phyloP scores from a whole-genome alignment of 2,329 filamentous ascomycete species.

The Arthrobotrys musiformis region DNA sequence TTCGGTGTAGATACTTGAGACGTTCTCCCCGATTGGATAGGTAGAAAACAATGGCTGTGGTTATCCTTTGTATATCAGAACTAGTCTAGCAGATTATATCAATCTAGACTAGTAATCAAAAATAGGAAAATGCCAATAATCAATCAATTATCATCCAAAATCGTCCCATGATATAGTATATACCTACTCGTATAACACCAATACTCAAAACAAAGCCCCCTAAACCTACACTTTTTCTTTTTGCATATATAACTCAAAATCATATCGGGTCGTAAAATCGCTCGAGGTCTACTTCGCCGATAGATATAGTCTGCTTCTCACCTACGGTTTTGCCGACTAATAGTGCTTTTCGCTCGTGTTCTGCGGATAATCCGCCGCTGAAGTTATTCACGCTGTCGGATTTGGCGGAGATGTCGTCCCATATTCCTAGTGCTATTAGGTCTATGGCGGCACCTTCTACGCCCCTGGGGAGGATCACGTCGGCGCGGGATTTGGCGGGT shows the following conservation, averaged over 20 bases:
- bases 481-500: slow-evolving; percentile 47
- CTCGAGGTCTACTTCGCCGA: slow-evolving; percentile 47
- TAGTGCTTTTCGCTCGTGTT: slow-evolving; percentile 32
- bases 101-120: neutral
- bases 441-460: slow-evolving; percentile 57
- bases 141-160: slow-evolving; percentile 21
- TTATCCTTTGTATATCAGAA: neutral
- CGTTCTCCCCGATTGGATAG: slow-evolving; percentile 27
- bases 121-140: slow-evolving; percentile 18
- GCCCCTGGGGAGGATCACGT: slow-evolving; percentile 54
- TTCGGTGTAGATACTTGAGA: slow-evolving; percentile 44
- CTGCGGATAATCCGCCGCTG: slow-evolving; percentile 19
- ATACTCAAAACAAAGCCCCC: neutral
- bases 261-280: slow-evolving; percentile 53
- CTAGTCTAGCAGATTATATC: slow-evolving; percentile 9
- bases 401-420: slow-evolving; percentile 57
- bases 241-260: neutral
- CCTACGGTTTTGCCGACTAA: slow-evolving; percentile 31
- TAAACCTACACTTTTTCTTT: no score
- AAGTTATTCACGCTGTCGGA: slow-evolving; percentile 40
- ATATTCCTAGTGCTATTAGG: slow-evolving; percentile 59
- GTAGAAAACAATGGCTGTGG: slow-evolving; percentile 14
- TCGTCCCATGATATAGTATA: neutral
- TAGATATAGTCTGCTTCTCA: slow-evolving; percentile 31
- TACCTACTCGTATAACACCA: neutral